phyloP scores from a whole-genome alignment of 2,329 filamentous ascomycete species.

The Verticillium longisporum region DNA sequence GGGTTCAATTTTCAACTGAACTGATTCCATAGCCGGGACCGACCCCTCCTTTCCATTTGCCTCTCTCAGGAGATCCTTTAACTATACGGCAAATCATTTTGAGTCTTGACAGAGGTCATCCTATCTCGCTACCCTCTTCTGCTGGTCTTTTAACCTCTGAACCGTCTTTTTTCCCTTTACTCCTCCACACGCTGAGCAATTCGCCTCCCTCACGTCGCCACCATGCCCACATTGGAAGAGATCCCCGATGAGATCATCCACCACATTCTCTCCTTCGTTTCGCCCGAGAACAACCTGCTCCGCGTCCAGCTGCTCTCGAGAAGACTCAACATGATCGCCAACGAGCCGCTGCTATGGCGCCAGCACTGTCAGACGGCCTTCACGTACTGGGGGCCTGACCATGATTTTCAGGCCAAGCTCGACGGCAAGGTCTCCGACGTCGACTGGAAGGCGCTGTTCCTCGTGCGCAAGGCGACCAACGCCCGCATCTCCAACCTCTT shows the following conservation, averaged over 20 bases:
- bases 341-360: constrained; percentile 74
- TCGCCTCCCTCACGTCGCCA: background rate
- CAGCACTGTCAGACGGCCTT: constrained; percentile 64
- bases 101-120: too few relatives aligned
- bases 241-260: constrained; percentile 83
- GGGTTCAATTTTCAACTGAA: background rate
- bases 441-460: constrained; percentile 69
- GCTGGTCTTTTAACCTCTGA: background rate
- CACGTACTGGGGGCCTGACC: constrained; percentile 65
- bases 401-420: constrained; percentile 54
- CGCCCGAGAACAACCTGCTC: constrained; percentile 45
- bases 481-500: constrained; percentile 46
- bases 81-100: background rate
- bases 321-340: constrained; percentile 58
- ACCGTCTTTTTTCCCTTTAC: too few relatives aligned
- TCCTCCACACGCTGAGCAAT: too few relatives aligned
- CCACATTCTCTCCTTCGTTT: constrained; percentile 61
- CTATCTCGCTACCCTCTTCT: too few relatives aligned
- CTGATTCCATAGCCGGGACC: background rate
- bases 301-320: constrained; percentile 49
- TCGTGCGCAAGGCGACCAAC: constrained; percentile 48
- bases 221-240: constrained; percentile 29
- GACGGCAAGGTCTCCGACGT: constrained; percentile 44
- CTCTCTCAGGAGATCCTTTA: background rate
- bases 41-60: background rate